Conservation (phyloP, 78 protist genomes). For the Dictyostelium discoideum region DNA sequence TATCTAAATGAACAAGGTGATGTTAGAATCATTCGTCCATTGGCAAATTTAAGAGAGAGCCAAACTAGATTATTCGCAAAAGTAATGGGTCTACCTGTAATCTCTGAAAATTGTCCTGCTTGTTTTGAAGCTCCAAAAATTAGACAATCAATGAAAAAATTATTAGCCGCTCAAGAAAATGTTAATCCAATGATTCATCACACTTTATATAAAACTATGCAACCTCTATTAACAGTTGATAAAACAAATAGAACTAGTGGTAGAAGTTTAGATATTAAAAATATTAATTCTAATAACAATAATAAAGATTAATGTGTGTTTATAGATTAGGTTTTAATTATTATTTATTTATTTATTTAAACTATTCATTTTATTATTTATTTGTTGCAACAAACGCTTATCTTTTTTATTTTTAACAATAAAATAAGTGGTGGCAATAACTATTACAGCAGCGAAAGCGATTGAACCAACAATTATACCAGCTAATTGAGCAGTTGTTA, state of each 20-base stretch:
- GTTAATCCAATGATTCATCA: slow-evolving; percentile 30
- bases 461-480: slow-evolving; percentile 6
- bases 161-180: slow-evolving; percentile 32
- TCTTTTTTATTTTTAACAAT: background rate
- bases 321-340: background rate
- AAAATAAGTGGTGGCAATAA: background rate
- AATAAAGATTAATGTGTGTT: background rate
- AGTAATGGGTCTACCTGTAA: slow-evolving; percentile 85
- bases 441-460: background rate
- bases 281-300: background rate
- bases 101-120: slow-evolving; percentile 94
- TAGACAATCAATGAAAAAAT: slow-evolving; percentile 85
- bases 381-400: background rate
- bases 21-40: slow-evolving; percentile 91
- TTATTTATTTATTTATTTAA: background rate
- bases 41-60: slow-evolving; percentile 84
- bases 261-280: background rate
- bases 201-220: slow-evolving; percentile 7
- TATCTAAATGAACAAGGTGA: slow-evolving; percentile 84
- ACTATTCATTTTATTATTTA: background rate
- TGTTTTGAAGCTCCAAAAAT: slow-evolving; percentile 93
- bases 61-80: slow-evolving; percentile 78
- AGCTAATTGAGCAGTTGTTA: background rate
- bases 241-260: slow-evolving; percentile 17
- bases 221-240: background rate